These are phyloP conservation scores for Geotrichum citri-aurantii DNA, from an alignment of 1,139 yeast genomes.

Conservation along the genomic window DNA sequence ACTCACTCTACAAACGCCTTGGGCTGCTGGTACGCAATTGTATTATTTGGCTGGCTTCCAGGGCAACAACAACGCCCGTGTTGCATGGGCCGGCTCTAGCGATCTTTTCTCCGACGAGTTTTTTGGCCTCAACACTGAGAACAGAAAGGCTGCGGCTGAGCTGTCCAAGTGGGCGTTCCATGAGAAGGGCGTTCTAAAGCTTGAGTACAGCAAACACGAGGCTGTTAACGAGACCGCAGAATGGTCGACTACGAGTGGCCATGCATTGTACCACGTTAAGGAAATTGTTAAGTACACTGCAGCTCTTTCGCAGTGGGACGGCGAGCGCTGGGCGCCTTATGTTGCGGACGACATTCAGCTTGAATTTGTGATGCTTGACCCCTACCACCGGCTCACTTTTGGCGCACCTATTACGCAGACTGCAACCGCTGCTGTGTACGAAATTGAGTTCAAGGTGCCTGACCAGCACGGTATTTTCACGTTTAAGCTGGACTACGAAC, in stretches of 20 bases:
- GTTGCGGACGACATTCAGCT: conserved; percentile 61
- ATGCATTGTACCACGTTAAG: conserved; percentile 57
- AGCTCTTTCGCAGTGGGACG: conserved; percentile 58
- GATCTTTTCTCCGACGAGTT: conserved; percentile 43
- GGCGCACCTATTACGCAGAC: conserved; percentile 29
- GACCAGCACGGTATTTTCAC: conserved; percentile 98
- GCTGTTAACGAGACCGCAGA: conserved; percentile 30
- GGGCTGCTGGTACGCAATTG: conserved; percentile 84
- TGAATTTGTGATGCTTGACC: conserved; percentile 87
- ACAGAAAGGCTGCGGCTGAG: conserved; percentile 41
- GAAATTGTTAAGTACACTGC: conserved; percentile 48
- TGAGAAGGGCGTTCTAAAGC: conserved; percentile 56
- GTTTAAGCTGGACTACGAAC: conserved; percentile 69
- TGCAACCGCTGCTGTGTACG: conserved; percentile 40
- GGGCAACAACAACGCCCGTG: conserved; percentile 71
- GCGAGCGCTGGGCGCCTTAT: conserved; percentile 67
- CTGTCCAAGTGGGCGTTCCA: conserved; percentile 73
- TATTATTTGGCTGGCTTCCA: conserved; percentile 76
- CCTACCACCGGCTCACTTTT: conserved; percentile 72
- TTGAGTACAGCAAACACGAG: conserved; percentile 46
- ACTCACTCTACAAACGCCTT: conserved; percentile 37
- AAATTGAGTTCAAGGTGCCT: conserved; percentile 64
- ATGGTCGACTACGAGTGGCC: conserved; percentile 19
- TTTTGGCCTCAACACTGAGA: conserved; percentile 28
- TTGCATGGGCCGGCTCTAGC: conserved; percentile 71